A percentile compares a stretch with the other conserved stretches of the same genome.
Conservation (phyloP, 192 early-diverging fungal species). For the Entophlyctis luteolus region DNA sequence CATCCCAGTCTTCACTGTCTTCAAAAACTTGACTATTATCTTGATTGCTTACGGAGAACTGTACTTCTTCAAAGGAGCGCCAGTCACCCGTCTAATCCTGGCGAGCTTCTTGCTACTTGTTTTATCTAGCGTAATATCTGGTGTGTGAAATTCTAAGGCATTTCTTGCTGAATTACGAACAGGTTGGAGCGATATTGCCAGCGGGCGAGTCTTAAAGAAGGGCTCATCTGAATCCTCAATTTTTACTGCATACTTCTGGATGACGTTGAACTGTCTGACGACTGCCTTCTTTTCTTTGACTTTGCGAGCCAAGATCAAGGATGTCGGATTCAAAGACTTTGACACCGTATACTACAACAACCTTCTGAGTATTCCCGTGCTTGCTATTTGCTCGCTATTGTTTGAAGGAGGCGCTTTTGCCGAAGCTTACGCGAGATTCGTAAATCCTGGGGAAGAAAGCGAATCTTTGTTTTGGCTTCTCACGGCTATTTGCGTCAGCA, state of each 20-base stretch:
- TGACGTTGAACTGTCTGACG: constrained; percentile 86
- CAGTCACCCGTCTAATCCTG: constrained; percentile 78
- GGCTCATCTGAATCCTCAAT: neutral
- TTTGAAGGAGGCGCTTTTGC: constrained; percentile 29
- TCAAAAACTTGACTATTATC: constrained; percentile 99
- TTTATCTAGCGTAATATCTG: constrained; percentile 80
- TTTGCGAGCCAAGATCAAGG: constrained; percentile 86
- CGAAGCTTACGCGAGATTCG: constrained; percentile 33
- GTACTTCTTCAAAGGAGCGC: constrained; percentile 70
- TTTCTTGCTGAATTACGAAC: neutral
- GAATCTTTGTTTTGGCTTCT: constrained; percentile 28
- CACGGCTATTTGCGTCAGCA: constrained; percentile 71
- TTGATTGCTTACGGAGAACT: constrained; percentile 92
- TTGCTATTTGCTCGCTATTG: constrained; percentile 37
- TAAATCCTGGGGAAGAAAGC: constrained; percentile 26
- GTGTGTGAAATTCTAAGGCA: constrained; percentile 25
- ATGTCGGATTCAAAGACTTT: constrained; percentile 92
- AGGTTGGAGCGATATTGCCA: constrained; percentile 43
- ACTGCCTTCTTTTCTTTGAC: constrained; percentile 83
- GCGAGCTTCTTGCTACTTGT: constrained; percentile 77
- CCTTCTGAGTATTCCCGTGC: constrained; percentile 75
- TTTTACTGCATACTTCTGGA: constrained; percentile 62
- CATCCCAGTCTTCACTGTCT: constrained; percentile 95
- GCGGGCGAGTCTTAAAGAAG: constrained; percentile 35
- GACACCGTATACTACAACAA: constrained; percentile 99